Evolutionary conservation across 2,329 filamentous ascomycete species (phyloP).

Genomic region (Tolypocladium endophyticum): DNA sequence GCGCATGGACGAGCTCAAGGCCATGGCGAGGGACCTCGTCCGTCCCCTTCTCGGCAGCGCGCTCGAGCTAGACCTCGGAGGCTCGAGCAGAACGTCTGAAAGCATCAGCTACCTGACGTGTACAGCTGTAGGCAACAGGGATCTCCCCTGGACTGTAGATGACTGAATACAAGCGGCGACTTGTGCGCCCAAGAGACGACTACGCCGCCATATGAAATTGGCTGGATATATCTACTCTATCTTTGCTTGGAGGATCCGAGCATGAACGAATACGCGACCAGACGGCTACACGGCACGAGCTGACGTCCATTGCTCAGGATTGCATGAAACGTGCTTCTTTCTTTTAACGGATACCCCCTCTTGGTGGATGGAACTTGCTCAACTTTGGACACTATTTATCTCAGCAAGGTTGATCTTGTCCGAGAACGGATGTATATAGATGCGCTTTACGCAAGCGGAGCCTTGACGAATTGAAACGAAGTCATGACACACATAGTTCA

Average conservation of each 20-base stretch:
- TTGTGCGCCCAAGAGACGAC: too few relatives aligned
- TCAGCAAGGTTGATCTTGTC: neutral
- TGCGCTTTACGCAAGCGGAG: neutral
- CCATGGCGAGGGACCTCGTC: conserved; percentile 70
- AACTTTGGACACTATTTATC: neutral
- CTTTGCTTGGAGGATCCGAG: neutral
- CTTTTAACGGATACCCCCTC: neutral
- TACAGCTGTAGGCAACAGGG: conserved; percentile 34
- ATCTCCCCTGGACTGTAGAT: conserved; percentile 38
- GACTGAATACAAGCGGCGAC: conserved; percentile 9
- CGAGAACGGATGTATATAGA: neutral
- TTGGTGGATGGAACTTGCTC: neutral
- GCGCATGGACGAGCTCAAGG: conserved; percentile 80
- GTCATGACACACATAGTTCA: neutral
- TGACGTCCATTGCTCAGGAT: neutral
- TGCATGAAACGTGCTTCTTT: neutral
- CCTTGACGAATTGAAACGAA: neutral
- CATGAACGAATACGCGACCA: neutral
- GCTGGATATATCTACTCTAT: neutral
- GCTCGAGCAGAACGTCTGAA: conserved; percentile 27
- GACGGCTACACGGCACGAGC: neutral
- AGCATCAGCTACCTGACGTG: conserved; percentile 41
- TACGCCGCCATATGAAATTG: neutral
- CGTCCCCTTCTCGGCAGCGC: conserved; percentile 78
- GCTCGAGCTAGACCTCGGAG: conserved; percentile 63